Base-by-base conservation (phyloP, 140 eudicot genomes). In the Senecio squalidus region DNA sequence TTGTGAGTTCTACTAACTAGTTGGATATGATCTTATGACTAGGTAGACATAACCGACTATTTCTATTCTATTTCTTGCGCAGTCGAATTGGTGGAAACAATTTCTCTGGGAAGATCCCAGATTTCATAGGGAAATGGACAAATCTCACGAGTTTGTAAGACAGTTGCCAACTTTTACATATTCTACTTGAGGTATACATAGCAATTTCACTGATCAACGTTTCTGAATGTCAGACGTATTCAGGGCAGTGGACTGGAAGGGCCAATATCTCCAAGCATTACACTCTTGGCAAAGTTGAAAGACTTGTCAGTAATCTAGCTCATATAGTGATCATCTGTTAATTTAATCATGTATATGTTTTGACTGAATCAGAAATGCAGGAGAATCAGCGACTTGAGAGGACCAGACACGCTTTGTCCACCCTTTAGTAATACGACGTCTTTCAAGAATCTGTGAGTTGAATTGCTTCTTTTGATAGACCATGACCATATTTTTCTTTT, bases 331-430 rank as follows among this genome's bases (percentile, higher is more conserved):
- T 50, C 6, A 55, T 38, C 29, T 51, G 46, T 28, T 4, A 9
- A 15, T 56, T 18, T 20, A 25, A 18, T 67, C 25, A 38, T 10
- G 5, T 64, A 47, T 25, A 25, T 20, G 24, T 33, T 28, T 58
- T 45, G 24, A 34, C 63, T 53, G 49, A 66, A 55, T 49, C n/a
- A 33, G 69, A 15, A 33, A 8, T 84, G 71, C 88, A 86, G 96
- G 83, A 78, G 94, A 70, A 73, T 87, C 57, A 87, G 94, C 23
- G 96, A 87, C 70, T 67, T 83, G 70, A 68, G 38, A 27, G 96
- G 94, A 47, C 71, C 67, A 40, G 76, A 44, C 6, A 38, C 84
- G 7, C 55, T 45, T 58, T 78, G 68, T 58, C 96, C 94, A 27
- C 62, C 67, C 26, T 74, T 83, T 45, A 34, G 31, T 38, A 56